Conservation (phyloP, 2,329 filamentous ascomycete species). For the Fusarium sp. region DNA sequence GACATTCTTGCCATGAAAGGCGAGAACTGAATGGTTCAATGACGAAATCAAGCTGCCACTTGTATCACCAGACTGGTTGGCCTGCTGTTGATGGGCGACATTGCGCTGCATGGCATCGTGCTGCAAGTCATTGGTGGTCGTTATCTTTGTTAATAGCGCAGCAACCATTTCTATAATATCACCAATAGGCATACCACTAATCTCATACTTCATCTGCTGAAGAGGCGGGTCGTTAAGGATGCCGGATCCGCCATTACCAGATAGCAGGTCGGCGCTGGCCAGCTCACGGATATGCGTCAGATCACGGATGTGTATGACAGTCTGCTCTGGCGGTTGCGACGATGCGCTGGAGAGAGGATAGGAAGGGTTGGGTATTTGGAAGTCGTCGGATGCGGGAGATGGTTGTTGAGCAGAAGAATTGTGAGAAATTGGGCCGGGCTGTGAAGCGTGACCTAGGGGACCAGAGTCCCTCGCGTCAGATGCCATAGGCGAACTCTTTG, state of each 20-base stretch:
- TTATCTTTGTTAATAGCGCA: conserved; percentile 95
- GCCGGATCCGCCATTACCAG: conserved; percentile 58
- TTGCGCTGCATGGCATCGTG: conserved; percentile 90
- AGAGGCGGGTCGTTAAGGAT: conserved; percentile 64
- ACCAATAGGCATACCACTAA: conserved; percentile 95
- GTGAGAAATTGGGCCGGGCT: conserved; percentile 37
- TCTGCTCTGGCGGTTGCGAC: conserved; percentile 54
- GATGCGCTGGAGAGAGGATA: conserved; percentile 50
- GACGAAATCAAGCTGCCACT: conserved; percentile 69
- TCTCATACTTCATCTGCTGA: conserved; percentile 82
- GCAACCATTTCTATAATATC: conserved; percentile 99
- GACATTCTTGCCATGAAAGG: conserved; percentile 98
- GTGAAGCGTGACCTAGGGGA: conserved; percentile 45
- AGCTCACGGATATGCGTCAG: conserved; percentile 92
- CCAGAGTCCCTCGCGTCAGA: conserved; percentile 52
- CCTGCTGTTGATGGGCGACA: conserved; percentile 69
- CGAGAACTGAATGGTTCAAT: conserved; percentile 77
- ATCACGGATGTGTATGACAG: conserved; percentile 83
- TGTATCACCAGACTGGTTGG: conserved; percentile 59
- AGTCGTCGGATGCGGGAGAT: conserved; percentile 54
- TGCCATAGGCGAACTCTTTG: conserved; percentile 62
- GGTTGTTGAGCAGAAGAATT: conserved; percentile 48
- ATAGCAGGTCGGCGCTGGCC: conserved; percentile 80
- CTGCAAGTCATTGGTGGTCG: conserved; percentile 93
- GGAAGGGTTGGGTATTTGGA: conserved; percentile 53